Percentiles rank a stretch among this genome's conserved stretches.
phyloP scores from a whole-genome alignment of 2,329 filamentous ascomycete genomes.

The Aureobasidium sp. region DNA sequence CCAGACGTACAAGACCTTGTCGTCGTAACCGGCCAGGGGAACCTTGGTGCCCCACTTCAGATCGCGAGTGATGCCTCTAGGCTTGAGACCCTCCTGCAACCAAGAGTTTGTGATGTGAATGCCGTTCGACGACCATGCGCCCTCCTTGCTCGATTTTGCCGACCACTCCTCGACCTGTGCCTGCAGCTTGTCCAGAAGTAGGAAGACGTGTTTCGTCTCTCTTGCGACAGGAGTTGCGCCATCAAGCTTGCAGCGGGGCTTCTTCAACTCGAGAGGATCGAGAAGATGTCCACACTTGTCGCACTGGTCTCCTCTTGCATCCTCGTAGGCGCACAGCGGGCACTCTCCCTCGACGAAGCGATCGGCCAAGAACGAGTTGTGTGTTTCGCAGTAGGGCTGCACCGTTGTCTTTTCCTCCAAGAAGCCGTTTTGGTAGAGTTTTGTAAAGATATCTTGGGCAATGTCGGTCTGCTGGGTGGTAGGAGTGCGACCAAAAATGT shows the following conservation, averaged over 20 bases:
- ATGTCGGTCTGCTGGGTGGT: constrained; percentile 86
- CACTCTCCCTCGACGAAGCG: constrained; percentile 78
- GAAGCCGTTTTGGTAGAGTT: constrained; percentile 82
- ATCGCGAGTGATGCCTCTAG: constrained; percentile 85
- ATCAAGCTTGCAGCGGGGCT: constrained; percentile 87
- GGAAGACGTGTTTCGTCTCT: constrained; percentile 83
- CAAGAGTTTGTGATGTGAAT: constrained; percentile 71
- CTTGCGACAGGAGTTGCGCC: constrained; percentile 70
- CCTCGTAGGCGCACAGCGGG: constrained; percentile 56
- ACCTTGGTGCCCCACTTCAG: constrained; percentile 77
- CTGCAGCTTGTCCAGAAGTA: constrained; percentile 79
- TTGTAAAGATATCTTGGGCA: constrained; percentile 80
- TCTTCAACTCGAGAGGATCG: constrained; percentile 56
- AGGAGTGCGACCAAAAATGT: constrained; percentile 89
- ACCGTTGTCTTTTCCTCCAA: constrained; percentile 79
- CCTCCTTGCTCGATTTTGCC: constrained; percentile 62
- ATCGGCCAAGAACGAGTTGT: constrained; percentile 65
- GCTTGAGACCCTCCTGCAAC: constrained; percentile 76
- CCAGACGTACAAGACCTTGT: constrained; percentile 88
- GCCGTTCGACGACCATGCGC: constrained; percentile 69
- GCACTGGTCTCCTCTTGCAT: constrained; percentile 49
- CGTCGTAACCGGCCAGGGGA: constrained; percentile 54
- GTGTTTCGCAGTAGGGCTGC: constrained; percentile 77
- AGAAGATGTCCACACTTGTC: constrained; percentile 45
- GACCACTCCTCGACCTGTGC: constrained; percentile 72